These are phyloP conservation scores for Pulveroboletus sp. DNA, from an alignment of 768 basidiomycete genomes.

Conservation along the genomic window DNA sequence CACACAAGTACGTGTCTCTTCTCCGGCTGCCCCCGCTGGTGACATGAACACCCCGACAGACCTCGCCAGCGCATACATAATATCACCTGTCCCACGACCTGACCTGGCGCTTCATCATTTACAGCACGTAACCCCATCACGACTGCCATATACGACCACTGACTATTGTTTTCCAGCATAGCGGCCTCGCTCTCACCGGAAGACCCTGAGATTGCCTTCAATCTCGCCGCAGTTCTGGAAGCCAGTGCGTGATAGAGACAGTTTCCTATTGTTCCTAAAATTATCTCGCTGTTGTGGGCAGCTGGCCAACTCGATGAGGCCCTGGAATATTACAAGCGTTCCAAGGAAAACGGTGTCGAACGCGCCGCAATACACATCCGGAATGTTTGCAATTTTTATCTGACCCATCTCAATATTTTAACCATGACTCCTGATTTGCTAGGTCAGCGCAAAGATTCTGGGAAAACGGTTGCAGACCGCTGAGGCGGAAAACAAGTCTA, in stretches of 20 bases:
- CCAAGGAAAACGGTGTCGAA: slow-evolving; percentile 73
- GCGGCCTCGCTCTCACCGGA: slow-evolving; percentile 80
- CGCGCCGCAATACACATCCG: slow-evolving; percentile 79
- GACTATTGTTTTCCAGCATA: slow-evolving; percentile 49
- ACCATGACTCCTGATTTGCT: slow-evolving; percentile 15
- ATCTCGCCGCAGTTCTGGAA: slow-evolving; percentile 87
- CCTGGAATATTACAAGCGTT: slow-evolving; percentile 74
- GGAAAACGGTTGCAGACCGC: slow-evolving; percentile 49
- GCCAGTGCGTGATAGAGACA: slow-evolving; percentile 54
- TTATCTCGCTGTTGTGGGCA: slow-evolving; percentile 34
- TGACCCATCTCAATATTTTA: slow-evolving; percentile 14
- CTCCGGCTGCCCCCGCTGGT: slow-evolving; percentile 15
- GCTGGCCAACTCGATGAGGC: slow-evolving; percentile 79
- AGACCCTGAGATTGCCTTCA: slow-evolving; percentile 90
- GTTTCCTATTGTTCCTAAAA: slow-evolving; percentile 34
- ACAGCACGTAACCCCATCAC: slow-evolving; percentile 44
- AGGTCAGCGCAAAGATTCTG: slow-evolving; percentile 81
- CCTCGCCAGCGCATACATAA: slow-evolving; percentile 85
- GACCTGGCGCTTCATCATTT: slow-evolving; percentile 86
- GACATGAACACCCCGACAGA: slow-evolving; percentile 43
- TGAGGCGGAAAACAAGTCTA: slow-evolving; percentile 28
- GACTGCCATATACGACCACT: slow-evolving; percentile 28
- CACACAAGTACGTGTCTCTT: slow-evolving; percentile 66
- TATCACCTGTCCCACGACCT: slow-evolving; percentile 72
- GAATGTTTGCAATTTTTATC: slow-evolving; percentile 49